Evolutionary conservation across 78 protist genomes (phyloP).

Genomic region (Guillardia theta): DNA sequence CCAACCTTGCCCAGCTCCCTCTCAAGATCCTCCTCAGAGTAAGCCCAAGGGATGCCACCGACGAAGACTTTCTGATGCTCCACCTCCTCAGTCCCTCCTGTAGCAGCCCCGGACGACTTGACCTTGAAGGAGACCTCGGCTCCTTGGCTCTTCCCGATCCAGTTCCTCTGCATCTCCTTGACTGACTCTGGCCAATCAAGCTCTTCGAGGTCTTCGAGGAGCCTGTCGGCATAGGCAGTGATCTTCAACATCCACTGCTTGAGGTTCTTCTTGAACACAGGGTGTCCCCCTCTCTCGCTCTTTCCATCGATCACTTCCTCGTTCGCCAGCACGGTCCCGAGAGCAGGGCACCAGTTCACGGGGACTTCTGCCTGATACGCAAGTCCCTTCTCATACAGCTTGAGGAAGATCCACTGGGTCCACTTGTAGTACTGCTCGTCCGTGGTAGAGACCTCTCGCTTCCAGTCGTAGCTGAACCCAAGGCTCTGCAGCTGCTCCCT

Average conservation of each 20-base stretch:
- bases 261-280: neutral
- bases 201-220: constrained; percentile 61
- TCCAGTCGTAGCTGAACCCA: constrained; percentile 51
- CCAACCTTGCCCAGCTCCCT: neutral
- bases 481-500: constrained; percentile 48
- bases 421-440: constrained; percentile 76
- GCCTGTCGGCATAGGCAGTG: constrained; percentile 71
- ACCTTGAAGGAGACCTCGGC: constrained; percentile 46
- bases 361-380: constrained; percentile 66
- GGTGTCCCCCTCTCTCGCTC: constrained; percentile 20
- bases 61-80: neutral
- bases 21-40: neutral
- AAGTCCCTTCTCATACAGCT: constrained; percentile 67
- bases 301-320: constrained; percentile 70
- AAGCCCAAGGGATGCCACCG: neutral
- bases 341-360: constrained; percentile 59
- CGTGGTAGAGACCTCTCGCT: constrained; percentile 76
- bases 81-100: neutral
- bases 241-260: constrained; percentile 54
- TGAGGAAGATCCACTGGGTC: constrained; percentile 91
- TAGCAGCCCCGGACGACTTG: neutral
- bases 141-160: constrained; percentile 86
- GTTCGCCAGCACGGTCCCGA: constrained; percentile 87
- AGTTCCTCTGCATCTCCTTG: constrained; percentile 80
- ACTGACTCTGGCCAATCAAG: constrained; percentile 85